Base-by-base conservation (phyloP, 1,284 basidiomycete species). In the Cerrena zonata region DNA sequence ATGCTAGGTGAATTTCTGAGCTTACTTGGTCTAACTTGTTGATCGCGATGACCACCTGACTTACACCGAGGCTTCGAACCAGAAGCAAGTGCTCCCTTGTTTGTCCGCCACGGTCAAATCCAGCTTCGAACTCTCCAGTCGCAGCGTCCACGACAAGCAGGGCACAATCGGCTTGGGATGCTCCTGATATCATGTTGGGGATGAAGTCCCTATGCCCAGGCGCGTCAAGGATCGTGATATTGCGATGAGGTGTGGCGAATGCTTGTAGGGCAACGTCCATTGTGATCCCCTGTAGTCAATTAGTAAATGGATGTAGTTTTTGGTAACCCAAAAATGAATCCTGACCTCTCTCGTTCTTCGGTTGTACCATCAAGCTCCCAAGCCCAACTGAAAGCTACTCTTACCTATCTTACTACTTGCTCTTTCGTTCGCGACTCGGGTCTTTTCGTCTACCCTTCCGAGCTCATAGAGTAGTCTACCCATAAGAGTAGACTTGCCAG, bases 141-240 rank as follows among this genome's bases (percentile, higher is more conserved):
- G 86, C 77, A 5, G 94, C 87, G 66, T 97, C 96, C 19, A 99
- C 83, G 4, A 99, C 95, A n/a, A 99, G 79, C 3, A 99, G 70
- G 1, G 95, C 94, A 34, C 91, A 93, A 61, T 99, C 95, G 0
- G 96, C 96, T 69, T 98, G 95, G 0, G 94, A 86, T 2, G 95
- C 95, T 1, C 95, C 95, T 0, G 92, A 95, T 52, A 99, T 99
- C 96, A 99, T 99, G 64, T 98, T 98, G 0, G 96, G 95, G 51
- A 99, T 90, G 61, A 99, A 99, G 63, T 99, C 96, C 57, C 86
- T 89, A 69, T 99, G 95, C 0, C 95, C 95, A 0, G 95, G 95
- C 0, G 96, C 95, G 61, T 99, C 95, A 23, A 99, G 81, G 19
- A 99, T 81, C 1, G 94, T 97, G 57, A 98, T 86, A 51, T 84